Conservation (phyloP, 495 filamentous ascomycete species). For the Pyrenula massariospora region DNA sequence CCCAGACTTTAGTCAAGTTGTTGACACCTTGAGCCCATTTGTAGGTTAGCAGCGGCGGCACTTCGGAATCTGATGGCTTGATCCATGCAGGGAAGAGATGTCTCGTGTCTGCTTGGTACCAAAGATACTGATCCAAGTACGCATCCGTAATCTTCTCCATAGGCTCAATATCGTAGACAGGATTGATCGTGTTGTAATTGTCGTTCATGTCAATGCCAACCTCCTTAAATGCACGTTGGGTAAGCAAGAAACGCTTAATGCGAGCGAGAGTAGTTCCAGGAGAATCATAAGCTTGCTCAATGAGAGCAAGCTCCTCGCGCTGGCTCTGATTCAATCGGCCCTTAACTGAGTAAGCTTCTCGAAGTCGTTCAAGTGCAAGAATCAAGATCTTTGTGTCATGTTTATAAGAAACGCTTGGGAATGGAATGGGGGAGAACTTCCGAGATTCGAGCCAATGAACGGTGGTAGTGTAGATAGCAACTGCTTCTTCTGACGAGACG, state of each 20-base stretch:
- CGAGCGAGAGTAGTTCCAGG: constrained; percentile 91
- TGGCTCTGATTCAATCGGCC: constrained; percentile 95
- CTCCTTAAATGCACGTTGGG: constrained; percentile 97
- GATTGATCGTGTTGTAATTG: constrained; percentile 98
- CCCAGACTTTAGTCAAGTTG: constrained; percentile 96
- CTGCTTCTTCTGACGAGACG: constrained; percentile 94
- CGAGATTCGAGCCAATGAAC: constrained; percentile 98
- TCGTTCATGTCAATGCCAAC: constrained; percentile 99
- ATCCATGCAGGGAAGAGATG: constrained; percentile 99
- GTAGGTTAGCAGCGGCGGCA: constrained; percentile 91
- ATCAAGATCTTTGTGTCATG: constrained; percentile 99
- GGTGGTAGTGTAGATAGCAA: constrained; percentile 96
- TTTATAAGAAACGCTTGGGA: constrained; percentile 98
- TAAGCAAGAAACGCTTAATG: constrained; percentile 96
- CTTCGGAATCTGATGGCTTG: constrained; percentile 97
- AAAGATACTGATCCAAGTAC: constrained; percentile 96
- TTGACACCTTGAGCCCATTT: constrained; percentile 99
- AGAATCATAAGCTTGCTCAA: constrained; percentile 97
- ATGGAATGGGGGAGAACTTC: constrained; percentile 97
- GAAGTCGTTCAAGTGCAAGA: constrained; percentile 82
- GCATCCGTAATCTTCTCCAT: constrained; percentile 99
- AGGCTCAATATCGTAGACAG: constrained; percentile 97
- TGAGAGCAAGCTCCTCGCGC: constrained; percentile 90
- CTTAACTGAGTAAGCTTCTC: constrained; percentile 97
- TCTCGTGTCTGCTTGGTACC: constrained; percentile 98